Evolutionary conservation across 768 basidiomycete species (phyloP).

Genomic region (Trametes elegans): DNA sequence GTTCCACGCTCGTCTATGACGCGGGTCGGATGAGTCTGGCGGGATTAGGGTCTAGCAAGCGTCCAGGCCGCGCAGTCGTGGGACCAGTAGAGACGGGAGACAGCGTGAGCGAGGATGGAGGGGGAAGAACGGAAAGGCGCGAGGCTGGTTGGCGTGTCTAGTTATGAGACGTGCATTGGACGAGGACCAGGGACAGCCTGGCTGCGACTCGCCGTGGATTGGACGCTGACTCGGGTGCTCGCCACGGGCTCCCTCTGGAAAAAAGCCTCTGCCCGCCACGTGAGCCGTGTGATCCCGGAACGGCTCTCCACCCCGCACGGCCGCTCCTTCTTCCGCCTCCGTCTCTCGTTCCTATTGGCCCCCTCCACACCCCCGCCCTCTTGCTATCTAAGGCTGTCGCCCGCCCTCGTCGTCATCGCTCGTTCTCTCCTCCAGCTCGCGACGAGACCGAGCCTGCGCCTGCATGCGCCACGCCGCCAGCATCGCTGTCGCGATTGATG

Average conservation of each 20-base stretch:
- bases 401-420: not conserved
- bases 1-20: not conserved
- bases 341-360: conserved; percentile 12
- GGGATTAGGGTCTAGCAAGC: not conserved
- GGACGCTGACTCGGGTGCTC: conserved; percentile 12
- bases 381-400: not conserved
- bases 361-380: conserved; percentile 3
- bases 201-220: conserved; percentile 3
- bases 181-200: not conserved
- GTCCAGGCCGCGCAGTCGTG: not conserved
- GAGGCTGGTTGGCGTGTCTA: not conserved
- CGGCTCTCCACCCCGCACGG: conserved; percentile 11
- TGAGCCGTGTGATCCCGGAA: conserved; percentile 18
- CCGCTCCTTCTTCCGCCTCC: not conserved
- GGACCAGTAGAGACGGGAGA: not conserved
- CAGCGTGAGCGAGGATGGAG: not conserved
- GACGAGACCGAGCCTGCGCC: not conserved
- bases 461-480: too few relatives aligned
- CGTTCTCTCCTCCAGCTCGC: not conserved
- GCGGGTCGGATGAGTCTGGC: not conserved
- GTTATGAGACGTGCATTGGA: conserved; percentile 16
- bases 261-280: conserved; percentile 11
- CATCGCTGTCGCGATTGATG: too few relatives aligned
- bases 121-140: not conserved
- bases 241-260: conserved; percentile 10